Evolutionary conservation across 257 asterid genomes (phyloP).

Genomic region (Knoxia roxburghii): DNA sequence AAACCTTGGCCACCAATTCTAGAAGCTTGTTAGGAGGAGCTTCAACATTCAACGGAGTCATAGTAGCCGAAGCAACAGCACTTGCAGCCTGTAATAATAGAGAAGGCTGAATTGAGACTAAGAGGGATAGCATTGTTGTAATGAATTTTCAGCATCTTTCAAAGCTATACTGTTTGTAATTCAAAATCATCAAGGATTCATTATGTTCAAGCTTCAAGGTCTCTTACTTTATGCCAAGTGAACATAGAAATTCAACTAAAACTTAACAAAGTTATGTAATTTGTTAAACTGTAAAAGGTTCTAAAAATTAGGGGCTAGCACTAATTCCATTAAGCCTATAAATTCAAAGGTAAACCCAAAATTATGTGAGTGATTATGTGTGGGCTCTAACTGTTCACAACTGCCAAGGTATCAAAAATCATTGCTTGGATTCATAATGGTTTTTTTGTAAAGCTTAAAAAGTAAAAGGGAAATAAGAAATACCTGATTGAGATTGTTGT

Average conservation of each 20-base stretch:
- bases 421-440: too few relatives aligned
- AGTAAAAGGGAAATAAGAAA: not conserved
- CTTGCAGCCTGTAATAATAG: slow-evolving; percentile 59
- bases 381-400: not conserved
- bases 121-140: slow-evolving; percentile 1
- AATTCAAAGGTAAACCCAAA: not conserved
- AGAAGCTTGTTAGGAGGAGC: slow-evolving; percentile 74
- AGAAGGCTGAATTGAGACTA: not conserved
- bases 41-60: slow-evolving; percentile 76
- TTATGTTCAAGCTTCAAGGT: not conserved
- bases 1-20: slow-evolving; percentile 79
- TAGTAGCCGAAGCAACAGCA: slow-evolving; percentile 80
- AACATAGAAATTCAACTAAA: too few relatives aligned
- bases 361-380: not conserved
- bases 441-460: too few relatives aligned
- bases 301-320: too few relatives aligned
- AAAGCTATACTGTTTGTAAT: not conserved
- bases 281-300: too few relatives aligned
- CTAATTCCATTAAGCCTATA: not conserved
- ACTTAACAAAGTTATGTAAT: too few relatives aligned
- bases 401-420: not conserved
- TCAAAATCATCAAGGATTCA: not conserved
- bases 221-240: not conserved
- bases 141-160: not conserved
- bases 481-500: slow-evolving; percentile 70